Base-by-base conservation (phyloP, 75 land plant genomes). In the Pinus taeda region DNA sequence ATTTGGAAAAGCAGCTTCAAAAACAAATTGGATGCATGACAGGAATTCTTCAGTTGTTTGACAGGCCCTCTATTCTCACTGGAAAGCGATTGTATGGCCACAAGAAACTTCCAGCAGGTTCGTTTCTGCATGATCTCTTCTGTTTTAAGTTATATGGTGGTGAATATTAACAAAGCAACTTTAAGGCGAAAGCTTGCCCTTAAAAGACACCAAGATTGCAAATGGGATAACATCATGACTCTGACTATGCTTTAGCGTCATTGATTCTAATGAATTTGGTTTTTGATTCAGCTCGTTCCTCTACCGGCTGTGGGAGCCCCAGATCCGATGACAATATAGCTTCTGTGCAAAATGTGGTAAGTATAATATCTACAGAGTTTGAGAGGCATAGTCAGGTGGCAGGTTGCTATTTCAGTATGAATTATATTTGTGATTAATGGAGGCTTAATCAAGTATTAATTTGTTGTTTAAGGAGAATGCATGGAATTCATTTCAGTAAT, bases 21-120 rank as follows among this genome's bases (percentile, higher is more conserved):
- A 90, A 88, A 85, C 92, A 96, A 73, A 85, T 93, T 17, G 98
- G 98, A 20, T 96, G 98, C 82, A 91, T 93, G 98, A 78, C 89
- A 58, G 97, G 98, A 42, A 87, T 96, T 36, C 90, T 93, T 72
- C 98, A 95, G 79, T 37, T 93, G 75, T 93, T 95, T 77, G 98
- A 95, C 74, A 75, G 96, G 30, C 90, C 81, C 22, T 90, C 88
- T 76, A 67, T 88, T 58, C 57, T 89, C 57, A 64, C 86, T 17
- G 82, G 84, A 0, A 85, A 86, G 76, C 89, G 90, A 18, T 57
- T 82, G 3, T 74, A 76, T 78, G 79, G 83, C 77, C 91, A 78
- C 26, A 93, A 71, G 75, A 81, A 82, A 75, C 83, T 81, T 79
- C 82, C 81, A 79, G 78, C 86, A 77, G 90, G 90, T 91, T 79